Base-by-base conservation (phyloP, 805 yeast genomes). In the Candida pseudofarinosa region DNA sequence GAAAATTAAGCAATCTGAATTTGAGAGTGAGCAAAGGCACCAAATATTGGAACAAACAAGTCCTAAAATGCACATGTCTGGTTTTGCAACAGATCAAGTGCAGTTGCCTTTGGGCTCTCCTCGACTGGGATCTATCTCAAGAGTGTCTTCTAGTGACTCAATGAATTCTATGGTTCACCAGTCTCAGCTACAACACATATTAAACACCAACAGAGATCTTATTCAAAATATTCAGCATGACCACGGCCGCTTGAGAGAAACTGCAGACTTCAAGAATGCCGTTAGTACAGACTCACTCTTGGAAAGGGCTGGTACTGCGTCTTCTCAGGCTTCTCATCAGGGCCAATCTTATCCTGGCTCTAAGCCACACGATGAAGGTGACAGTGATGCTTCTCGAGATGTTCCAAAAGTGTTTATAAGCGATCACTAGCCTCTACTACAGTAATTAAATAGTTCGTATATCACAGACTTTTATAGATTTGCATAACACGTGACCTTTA, bases 111-210 rank as follows among this genome's bases (percentile, higher is more conserved):
- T 15, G 7, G 19, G 33, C 17, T 32, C 34, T 8, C 34, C 34
- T 8, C 34, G 34, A 13, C 17, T n/a, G 17, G 18, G 36, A 33
- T 37, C 37, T 14, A 20, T 35, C 15, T 41, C 49, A 14, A 34
- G 51, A 15, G 35, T 26, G 4, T 48, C 51, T 2, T 48, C 51
- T 1, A 37, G 32, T 23, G 51, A 48, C 4, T 45, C 49, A n/a
- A 23, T 48, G 4, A 42, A 28, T 8, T 46, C 51, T 6, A 34
- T 42, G 39, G 19, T 30, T 19, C 39, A 33, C 16, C 43, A 39
- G 19, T 16, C 43, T n/a, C 19, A 48, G 19, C 38, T 48, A 28
- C 45, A 48, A 30, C 33, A 37, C 15, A 23, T 48, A 17, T 33
- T 48, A 18, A 40, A 43, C 26, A 34, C 41, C 4, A 43, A 36